These are phyloP conservation scores for Brasenia schreberi DNA, from an alignment of 164 flowering plant genomes.

Conservation along the genomic window DNA sequence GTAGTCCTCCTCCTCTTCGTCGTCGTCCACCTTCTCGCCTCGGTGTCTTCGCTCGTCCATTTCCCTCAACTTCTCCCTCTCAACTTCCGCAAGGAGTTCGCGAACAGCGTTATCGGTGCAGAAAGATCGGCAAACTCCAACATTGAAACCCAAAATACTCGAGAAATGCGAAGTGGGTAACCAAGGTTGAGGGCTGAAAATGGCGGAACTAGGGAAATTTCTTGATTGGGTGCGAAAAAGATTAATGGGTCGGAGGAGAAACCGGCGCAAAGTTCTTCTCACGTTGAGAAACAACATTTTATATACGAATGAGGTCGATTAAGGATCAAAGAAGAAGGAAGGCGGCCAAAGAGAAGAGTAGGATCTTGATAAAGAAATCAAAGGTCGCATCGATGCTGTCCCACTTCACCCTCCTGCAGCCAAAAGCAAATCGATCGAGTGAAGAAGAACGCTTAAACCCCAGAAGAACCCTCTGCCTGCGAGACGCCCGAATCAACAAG, in stretches of 20 bases:
- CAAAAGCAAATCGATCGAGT: not conserved
- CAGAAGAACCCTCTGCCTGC: not conserved
- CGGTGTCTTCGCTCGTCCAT: constrained; percentile 34
- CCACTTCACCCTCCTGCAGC: not conserved
- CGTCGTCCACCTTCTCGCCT: constrained; percentile 30
- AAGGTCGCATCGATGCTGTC: not conserved
- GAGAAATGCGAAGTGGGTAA: not conserved
- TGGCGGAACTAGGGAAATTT: not conserved
- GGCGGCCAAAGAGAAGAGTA: not conserved
- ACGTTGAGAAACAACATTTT: not conserved
- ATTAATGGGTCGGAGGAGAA: not conserved
- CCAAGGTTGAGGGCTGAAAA: not conserved
- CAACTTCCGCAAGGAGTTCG: constrained; percentile 40
- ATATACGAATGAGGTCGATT: not conserved
- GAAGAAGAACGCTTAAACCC: not conserved
- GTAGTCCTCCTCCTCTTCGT: constrained; percentile 51
- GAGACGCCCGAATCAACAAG: not conserved
- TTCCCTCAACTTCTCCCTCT: constrained; percentile 40
- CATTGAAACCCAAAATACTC: not conserved
- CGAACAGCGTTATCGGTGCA: constrained; percentile 8
- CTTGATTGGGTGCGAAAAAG: not conserved
- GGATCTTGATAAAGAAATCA: not conserved
- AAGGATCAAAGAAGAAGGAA: not conserved
- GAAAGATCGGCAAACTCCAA: constrained; percentile 3
- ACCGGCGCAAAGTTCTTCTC: not conserved